phyloP scores from a whole-genome alignment of 352 stramenopile species.

The Pythium guiyangense region DNA sequence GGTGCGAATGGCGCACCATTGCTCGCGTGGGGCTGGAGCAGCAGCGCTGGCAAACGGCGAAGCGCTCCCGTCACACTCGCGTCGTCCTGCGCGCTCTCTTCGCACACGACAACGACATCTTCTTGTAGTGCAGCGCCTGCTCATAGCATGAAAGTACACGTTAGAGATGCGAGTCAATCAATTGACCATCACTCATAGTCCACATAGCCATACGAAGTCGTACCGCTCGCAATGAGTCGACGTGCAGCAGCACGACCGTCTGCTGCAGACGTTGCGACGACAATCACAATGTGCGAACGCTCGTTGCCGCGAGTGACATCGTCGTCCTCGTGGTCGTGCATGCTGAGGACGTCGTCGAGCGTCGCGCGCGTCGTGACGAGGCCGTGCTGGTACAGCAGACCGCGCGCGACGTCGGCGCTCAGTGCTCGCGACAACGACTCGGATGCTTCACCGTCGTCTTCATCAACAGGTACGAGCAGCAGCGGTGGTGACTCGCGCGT shows the following conservation, averaged over 20 bases:
- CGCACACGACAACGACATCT: slow-evolving; percentile 26
- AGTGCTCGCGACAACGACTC: not conserved
- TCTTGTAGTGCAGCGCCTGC: slow-evolving; percentile 16
- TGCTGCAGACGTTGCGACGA: slow-evolving; percentile 17
- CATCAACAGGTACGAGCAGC: slow-evolving; percentile 2
- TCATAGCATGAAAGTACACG: not conserved
- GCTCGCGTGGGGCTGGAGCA: not conserved
- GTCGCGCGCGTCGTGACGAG: slow-evolving; percentile 19
- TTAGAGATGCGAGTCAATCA: not conserved
- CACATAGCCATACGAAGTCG: not conserved
- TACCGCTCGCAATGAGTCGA: slow-evolving; percentile 25
- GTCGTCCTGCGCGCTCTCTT: slow-evolving; percentile 24
- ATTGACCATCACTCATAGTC: not conserved
- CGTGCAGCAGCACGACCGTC: slow-evolving; percentile 7
- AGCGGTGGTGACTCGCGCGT: not conserved
- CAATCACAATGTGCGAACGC: slow-evolving; percentile 17
- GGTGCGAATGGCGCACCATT: not conserved
- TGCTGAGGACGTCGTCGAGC: not conserved
- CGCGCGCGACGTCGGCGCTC: slow-evolving; percentile 5
- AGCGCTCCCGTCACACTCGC: too few species aligned
- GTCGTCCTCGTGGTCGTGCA: too few species aligned
- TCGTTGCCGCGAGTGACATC: too few species aligned
- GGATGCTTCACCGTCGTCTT: not conserved
- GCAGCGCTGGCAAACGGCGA: not conserved
- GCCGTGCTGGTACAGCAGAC: slow-evolving; percentile 31